Evolutionary conservation across 2,329 filamentous ascomycete genomes (phyloP).

Genomic region (Nemania serpens): DNA sequence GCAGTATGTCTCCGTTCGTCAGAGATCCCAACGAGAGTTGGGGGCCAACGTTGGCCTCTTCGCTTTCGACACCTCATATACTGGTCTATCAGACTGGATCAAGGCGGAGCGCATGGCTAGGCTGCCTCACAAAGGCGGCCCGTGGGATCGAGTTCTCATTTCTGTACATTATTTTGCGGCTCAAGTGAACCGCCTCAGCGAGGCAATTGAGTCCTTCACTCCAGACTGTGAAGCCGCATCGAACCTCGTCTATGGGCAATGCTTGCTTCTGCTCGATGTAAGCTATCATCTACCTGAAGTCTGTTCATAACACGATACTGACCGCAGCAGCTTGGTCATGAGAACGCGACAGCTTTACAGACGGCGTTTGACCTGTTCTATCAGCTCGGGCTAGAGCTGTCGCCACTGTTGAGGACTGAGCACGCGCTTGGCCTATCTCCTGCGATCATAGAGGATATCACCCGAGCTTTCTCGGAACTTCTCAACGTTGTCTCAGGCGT

Average conservation of each 20-base stretch:
- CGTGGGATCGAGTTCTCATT: slow-evolving; percentile 28
- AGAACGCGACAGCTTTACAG: slow-evolving; percentile 24
- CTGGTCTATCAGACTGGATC: slow-evolving; percentile 26
- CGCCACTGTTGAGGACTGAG: slow-evolving; percentile 21
- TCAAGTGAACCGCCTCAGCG: slow-evolving; percentile 25
- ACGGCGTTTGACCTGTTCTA: slow-evolving; percentile 28
- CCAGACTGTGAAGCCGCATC: slow-evolving; percentile 21
- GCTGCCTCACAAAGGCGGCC: slow-evolving; percentile 24
- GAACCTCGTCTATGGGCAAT: slow-evolving; percentile 28
- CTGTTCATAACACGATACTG: neutral
- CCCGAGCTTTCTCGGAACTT: slow-evolving; percentile 26
- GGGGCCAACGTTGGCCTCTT: slow-evolving; percentile 19
- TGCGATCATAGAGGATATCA: slow-evolving; percentile 23
- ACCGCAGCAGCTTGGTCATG: slow-evolving; percentile 23
- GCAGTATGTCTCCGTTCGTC: slow-evolving; percentile 24
- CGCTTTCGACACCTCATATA: slow-evolving; percentile 25
- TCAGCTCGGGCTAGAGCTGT: slow-evolving; percentile 25
- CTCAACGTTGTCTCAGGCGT: slow-evolving; percentile 26
- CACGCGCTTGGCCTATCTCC: slow-evolving; percentile 20
- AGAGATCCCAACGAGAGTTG: slow-evolving; percentile 23
- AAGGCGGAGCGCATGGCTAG: slow-evolving; percentile 24
- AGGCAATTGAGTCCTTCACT: slow-evolving; percentile 28
- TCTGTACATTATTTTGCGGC: slow-evolving; percentile 24
- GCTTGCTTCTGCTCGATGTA: slow-evolving; percentile 26
- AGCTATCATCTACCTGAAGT: neutral